A percentile compares a stretch with the other conserved stretches of the same genome.
phyloP scores from a whole-genome alignment of 139 green algal species.

The Chlamydomonas eustigma region DNA sequence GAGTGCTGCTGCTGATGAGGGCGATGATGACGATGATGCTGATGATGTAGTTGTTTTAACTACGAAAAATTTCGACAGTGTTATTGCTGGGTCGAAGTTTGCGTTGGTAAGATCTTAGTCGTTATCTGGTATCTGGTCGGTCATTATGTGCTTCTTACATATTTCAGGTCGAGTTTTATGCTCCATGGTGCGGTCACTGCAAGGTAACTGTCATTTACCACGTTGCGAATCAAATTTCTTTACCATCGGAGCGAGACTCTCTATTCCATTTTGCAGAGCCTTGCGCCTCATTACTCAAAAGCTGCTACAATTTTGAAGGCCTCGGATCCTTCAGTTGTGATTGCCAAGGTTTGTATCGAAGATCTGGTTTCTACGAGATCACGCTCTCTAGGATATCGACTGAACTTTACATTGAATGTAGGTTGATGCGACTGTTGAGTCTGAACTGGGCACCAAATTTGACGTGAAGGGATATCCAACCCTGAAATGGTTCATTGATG shows the following conservation, averaged over 20 bases:
- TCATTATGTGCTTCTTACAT: too few relatives aligned
- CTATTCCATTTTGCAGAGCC: slow-evolving; percentile 49
- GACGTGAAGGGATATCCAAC: slow-evolving; percentile 76
- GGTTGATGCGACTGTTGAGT: slow-evolving; percentile 74
- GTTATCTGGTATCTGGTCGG: too few relatives aligned
- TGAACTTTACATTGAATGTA: slow-evolving; percentile 20
- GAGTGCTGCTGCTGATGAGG: slow-evolving; percentile 39
- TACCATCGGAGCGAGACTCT: too few relatives aligned
- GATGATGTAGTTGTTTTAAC: slow-evolving; percentile 68
- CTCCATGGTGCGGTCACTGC: slow-evolving; percentile 37
- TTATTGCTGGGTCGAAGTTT: slow-evolving; percentile 52
- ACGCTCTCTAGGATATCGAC: not conserved
- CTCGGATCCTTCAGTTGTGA: slow-evolving; percentile 41
- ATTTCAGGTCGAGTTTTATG: slow-evolving; percentile 30
- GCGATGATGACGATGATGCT: slow-evolving; percentile 19
- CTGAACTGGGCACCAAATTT: slow-evolving; percentile 51
- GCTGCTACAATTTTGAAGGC: slow-evolving; percentile 66
- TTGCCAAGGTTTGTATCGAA: slow-evolving; percentile 68
- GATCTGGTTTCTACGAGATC: not conserved
- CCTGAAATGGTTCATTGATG: slow-evolving; percentile 85
- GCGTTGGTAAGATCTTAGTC: slow-evolving; percentile 63
- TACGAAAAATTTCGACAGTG: slow-evolving; percentile 59
- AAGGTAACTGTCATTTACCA: slow-evolving; percentile 22
- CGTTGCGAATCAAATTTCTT: too few relatives aligned
- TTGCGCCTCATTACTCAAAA: slow-evolving; percentile 71